Percentiles rank a stretch among this genome's conserved stretches.
Evolutionary conservation across 805 yeast species (phyloP).

Genomic region (Saccharomycopsis vini): DNA sequence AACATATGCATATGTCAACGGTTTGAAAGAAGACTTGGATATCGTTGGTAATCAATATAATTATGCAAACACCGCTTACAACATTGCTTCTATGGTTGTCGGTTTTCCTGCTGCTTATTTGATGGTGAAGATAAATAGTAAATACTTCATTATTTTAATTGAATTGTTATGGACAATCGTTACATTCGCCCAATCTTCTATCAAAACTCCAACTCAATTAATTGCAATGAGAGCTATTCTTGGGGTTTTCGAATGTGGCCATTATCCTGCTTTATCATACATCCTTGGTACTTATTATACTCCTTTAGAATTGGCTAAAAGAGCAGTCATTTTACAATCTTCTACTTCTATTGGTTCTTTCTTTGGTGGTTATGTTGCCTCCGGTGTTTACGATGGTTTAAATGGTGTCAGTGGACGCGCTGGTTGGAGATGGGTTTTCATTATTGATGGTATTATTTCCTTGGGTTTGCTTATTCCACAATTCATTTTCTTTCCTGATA

Average conservation of each 20-base stretch:
- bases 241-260: conserved; percentile 61
- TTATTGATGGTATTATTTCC: conserved; percentile 25
- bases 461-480: background rate
- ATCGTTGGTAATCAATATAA: conserved; percentile 56
- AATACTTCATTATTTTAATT: conserved; percentile 27
- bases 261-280: conserved; percentile 53
- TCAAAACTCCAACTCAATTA: conserved; percentile 31
- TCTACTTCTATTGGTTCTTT: conserved; percentile 31
- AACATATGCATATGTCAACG: conserved; percentile 57
- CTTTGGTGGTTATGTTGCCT: conserved; percentile 42
- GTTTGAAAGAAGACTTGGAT: conserved; percentile 46
- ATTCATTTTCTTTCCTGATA: background rate
- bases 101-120: conserved; percentile 45
- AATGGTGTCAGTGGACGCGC: conserved; percentile 32
- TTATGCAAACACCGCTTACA: conserved; percentile 47
- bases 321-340: background rate
- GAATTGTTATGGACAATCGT: background rate
- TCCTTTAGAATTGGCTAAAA: conserved; percentile 49
- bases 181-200: background rate
- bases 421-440: conserved; percentile 42
- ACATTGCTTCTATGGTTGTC: conserved; percentile 52
- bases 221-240: conserved; percentile 57
- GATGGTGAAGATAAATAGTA: conserved; percentile 43
- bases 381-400: conserved; percentile 37
- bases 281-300: conserved; percentile 47